These are phyloP conservation scores for Paralagenidium karlingii DNA, from an alignment of 352 stramenopile species.

Conservation along the genomic window DNA sequence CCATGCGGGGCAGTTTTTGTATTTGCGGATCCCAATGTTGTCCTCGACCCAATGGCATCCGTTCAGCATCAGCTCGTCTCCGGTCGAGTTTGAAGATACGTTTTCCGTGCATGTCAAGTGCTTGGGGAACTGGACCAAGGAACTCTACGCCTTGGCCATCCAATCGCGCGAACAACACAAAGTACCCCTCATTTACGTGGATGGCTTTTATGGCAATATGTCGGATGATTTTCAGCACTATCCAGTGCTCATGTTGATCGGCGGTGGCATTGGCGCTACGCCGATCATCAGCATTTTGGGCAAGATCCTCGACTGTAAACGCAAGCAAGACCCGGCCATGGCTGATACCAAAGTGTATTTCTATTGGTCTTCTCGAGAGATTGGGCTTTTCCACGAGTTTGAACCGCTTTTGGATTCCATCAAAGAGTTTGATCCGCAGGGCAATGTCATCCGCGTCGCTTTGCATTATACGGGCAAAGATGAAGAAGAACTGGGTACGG, in stretches of 20 bases:
- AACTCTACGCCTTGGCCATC: slow-evolving; percentile 59
- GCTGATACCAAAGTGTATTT: slow-evolving; percentile 66
- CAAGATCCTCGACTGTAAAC: slow-evolving; percentile 73
- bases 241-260: slow-evolving; percentile 61
- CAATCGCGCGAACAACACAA: slow-evolving; percentile 65
- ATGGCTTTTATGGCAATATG: slow-evolving; percentile 77
- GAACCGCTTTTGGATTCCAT: slow-evolving; percentile 68
- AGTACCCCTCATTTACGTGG: slow-evolving; percentile 70
- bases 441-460: slow-evolving; percentile 48
- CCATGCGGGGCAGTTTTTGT: slow-evolving; percentile 72
- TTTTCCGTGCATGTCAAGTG: slow-evolving; percentile 76
- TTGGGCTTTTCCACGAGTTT: slow-evolving; percentile 78
- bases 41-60: slow-evolving; percentile 71
- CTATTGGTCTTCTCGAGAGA: slow-evolving; percentile 74
- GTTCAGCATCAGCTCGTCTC: slow-evolving; percentile 79
- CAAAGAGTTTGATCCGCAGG: slow-evolving; percentile 56
- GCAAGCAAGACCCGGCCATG: slow-evolving; percentile 63
- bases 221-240: slow-evolving; percentile 77
- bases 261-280: slow-evolving; percentile 80
- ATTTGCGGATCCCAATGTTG: slow-evolving; percentile 55
- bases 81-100: slow-evolving; percentile 73
- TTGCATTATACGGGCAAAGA: slow-evolving; percentile 70
- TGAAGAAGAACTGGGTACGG: slow-evolving; percentile 62
- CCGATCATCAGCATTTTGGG: slow-evolving; percentile 82
- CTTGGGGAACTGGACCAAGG: slow-evolving; percentile 66